A percentile compares a stretch with the other conserved stretches of the same genome.
phyloP scores from a whole-genome alignment of 2,329 filamentous ascomycete genomes.

The Aureobasidium vineae region DNA sequence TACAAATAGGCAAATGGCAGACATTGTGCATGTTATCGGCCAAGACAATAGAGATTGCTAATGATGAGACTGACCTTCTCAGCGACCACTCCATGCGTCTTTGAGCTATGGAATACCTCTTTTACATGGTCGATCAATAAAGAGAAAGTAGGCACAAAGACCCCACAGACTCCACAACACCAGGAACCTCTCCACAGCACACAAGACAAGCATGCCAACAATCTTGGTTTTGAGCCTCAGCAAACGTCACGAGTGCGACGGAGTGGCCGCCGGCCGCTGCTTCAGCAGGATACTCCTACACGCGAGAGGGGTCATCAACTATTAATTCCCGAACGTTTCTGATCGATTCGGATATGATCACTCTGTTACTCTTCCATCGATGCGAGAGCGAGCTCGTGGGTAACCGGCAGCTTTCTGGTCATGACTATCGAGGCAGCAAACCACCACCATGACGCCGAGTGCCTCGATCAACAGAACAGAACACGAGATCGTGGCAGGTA shows the following conservation, averaged over 20 bases:
- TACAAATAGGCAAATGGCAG: neutral
- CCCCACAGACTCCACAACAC: neutral
- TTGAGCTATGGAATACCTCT: neutral
- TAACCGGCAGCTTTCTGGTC: neutral
- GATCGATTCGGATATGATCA: neutral
- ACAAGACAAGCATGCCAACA: neutral
- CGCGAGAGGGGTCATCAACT: neutral
- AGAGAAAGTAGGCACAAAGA: neutral
- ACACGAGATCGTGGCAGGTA: neutral
- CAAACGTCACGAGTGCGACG: neutral
- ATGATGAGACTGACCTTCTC: neutral
- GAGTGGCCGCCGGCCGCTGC: neutral
- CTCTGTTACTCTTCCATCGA: neutral
- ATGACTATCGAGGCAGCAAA: neutral
- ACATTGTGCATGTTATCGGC: neutral
- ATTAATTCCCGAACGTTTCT: neutral
- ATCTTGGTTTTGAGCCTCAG: slow-evolving; percentile 10
- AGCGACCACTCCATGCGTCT: neutral
- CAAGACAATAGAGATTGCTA: neutral
- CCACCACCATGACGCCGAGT: neutral
- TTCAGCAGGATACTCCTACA: neutral
- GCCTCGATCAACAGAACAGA: neutral
- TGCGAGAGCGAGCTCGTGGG: neutral
- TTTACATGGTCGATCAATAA: neutral
- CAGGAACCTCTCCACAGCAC: neutral